Evolutionary conservation across 495 filamentous ascomycete genomes (phyloP).

Genomic region (Penicillium herquei): DNA sequence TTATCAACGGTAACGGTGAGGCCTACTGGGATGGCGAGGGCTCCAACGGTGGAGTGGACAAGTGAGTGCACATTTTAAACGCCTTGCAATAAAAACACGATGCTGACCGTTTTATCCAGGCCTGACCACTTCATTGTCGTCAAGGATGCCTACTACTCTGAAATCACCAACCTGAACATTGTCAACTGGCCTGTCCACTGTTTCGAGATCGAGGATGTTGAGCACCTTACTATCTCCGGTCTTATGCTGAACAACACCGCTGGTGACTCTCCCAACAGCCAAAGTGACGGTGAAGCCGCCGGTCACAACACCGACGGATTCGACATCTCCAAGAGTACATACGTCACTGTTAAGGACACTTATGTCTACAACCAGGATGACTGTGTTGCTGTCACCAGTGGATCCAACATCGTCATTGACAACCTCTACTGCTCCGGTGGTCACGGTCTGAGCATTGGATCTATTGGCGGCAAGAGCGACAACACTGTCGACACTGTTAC

Average conservation of each 20-base stretch:
- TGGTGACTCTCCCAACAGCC: constrained; percentile 38
- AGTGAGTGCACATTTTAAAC: constrained; percentile 47
- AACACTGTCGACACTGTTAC: constrained; percentile 55
- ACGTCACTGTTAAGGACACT: constrained; percentile 52
- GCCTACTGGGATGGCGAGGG: constrained; percentile 55
- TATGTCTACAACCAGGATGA: constrained; percentile 65
- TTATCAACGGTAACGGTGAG: constrained; percentile 41
- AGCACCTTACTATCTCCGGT: constrained; percentile 47
- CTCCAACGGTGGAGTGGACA: constrained; percentile 53
- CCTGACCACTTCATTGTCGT: constrained; percentile 50
- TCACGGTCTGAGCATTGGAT: constrained; percentile 61
- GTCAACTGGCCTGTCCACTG: constrained; percentile 62
- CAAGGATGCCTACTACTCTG: constrained; percentile 40
- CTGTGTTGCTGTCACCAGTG: constrained; percentile 60
- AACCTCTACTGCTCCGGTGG: constrained; percentile 52
- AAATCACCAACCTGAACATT: constrained; percentile 46
- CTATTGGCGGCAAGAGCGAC: constrained; percentile 56
- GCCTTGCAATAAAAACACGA: constrained; percentile 40
- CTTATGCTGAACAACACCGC: constrained; percentile 62
- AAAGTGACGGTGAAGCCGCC: constrained; percentile 38
- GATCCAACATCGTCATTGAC: constrained; percentile 44
- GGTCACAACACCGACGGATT: constrained; percentile 70
- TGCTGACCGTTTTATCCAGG: constrained; percentile 12
- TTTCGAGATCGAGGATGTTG: constrained; percentile 52
- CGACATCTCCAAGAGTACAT: constrained; percentile 53